Evolutionary conservation across 306 rosid species (phyloP), one percentile per base, ranked within the genome.

Genomic region (Corylus avellana): DNA sequence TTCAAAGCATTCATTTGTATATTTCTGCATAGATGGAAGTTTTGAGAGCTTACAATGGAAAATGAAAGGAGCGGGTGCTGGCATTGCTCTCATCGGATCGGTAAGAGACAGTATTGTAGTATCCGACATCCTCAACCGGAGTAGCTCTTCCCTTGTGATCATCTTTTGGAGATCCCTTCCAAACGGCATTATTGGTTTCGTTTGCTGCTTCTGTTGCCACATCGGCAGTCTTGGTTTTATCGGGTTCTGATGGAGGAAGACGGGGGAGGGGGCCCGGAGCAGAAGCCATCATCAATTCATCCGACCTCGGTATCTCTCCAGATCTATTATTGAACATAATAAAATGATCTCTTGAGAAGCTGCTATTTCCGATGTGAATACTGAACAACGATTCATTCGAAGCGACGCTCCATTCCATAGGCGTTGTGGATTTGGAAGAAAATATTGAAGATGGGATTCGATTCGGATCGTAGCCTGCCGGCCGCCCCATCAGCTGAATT

Each of bases 321-420:
- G 89, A 87, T 72, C 7, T 42, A 6, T 62, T 77, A 42, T 51
- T 73, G 75, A 27, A 17, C 53, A 32, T 0, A 11, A 61, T 20
- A 42, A 61, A 75, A 57, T 79, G 82, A 2, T 89, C 93, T 79
- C 77, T 87, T 32, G 94, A 84, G 85, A 92, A 90, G 81, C 92
- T 87, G 70, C 5, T 78, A 69, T 88, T 89, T 62, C 93, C 97
- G 0, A 84, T 59, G 44, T 89, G 93, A 42, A 92, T 13, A 75
- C 97, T 92, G 61, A 90, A 90, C 10, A 92, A 70, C 51, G 96
- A 92, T 64, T 92, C 97, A 76, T 92, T 89, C 49, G 97, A 90
- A 48, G 91, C 83, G 7, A 76, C 64, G 75, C 93, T 90, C 97
- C 97, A 92, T 68, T 87, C 92, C 85, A 56, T 37, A 37, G 89